Base-by-base conservation (phyloP, 352 stramenopile species). In the Phytophthora pseudosyringae region DNA sequence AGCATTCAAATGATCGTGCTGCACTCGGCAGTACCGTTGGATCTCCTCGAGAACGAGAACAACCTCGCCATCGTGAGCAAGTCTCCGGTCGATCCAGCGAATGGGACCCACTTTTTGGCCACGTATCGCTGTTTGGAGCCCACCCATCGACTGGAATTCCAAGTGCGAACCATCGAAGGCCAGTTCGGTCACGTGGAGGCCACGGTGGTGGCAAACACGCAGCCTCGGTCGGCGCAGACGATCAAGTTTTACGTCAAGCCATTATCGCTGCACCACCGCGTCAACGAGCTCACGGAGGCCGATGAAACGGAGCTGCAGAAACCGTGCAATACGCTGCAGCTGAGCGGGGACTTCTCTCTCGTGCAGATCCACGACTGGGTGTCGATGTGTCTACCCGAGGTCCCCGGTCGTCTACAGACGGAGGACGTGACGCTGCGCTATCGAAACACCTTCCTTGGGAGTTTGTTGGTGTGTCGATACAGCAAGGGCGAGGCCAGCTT, bases 331-430 rank as follows among this genome's bases (percentile, higher is more conserved):
- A 76, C 73, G 21, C 65, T 94, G 31, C 80, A 92, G 35, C 69
- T 94, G 21, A 91, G 71, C 26, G 86, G 89, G 3, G 66, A 75
- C 13, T 95, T 96, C 60, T 90, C 87, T 21, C 71, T 95, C 18
- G 62, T 94, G 11, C 87, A 95, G 61, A 91, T 94, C 28, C 89
- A 96, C 73, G 89, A 95, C 44, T 96, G 87, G 89, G 78, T 96
- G 18, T 75, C 76, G 1, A 68, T 90, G 47, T 95, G 87, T 54
- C 72, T 95, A 4, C 85, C 87, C 0, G 86, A 93, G 18, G 87
- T 95, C 10, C 86, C 89, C 4, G 76, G 73, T 50, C 80, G 83
- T 18, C 65, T 93, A 8, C 86, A 93, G 45, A 81, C 81, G 15
- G 81, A 94, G 3, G 78, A 89, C 5, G 76, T 90, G 15, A 80